Evolutionary conservation across 257 asterid species (phyloP), one percentile per base, ranked within the genome.

Genomic region (Cinchona pubescens): DNA sequence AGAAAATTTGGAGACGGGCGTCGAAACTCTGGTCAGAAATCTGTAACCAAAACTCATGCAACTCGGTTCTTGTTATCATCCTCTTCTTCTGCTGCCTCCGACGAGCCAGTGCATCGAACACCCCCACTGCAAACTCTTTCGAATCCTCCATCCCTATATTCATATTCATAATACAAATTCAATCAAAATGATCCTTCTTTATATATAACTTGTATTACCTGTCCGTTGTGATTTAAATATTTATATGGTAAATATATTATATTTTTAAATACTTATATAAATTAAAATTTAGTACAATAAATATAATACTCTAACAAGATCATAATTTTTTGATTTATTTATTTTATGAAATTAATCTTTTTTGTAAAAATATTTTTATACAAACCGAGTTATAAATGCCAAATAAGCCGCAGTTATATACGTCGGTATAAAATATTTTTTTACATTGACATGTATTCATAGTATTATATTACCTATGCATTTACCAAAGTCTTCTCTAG

Each of bases 391-490:
- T n/a, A n/a, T n/a, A n/a, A n/a, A n/a, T n/a, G n/a, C n/a, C n/a
- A n/a, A n/a, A n/a, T n/a, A n/a, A n/a, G n/a, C n/a, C n/a, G n/a
- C n/a, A n/a, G n/a, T n/a, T n/a, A n/a, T n/a, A n/a, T n/a, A n/a
- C n/a, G n/a, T n/a, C n/a, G n/a, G n/a, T n/a, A n/a, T n/a, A n/a
- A n/a, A n/a, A n/a, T n/a, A n/a, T n/a, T n/a, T n/a, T n/a, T n/a
- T n/a, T n/a, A n/a, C n/a, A n/a, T n/a, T n/a, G n/a, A n/a, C n/a
- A n/a, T n/a, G n/a, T n/a, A n/a, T n/a, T n/a, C n/a, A n/a, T n/a
- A n/a, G n/a, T n/a, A n/a, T n/a, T n/a, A n/a, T n/a, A n/a, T n/a
- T 85, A 93, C 98, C 98, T 71, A 94, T 94, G 85, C 98, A 94
- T 79, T 94, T 94, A 56, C 94, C 98, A 68, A 94, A 94, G 72